Evolutionary conservation across 192 early-diverging fungal species (phyloP).

Genomic region (Coemansia sp.): DNA sequence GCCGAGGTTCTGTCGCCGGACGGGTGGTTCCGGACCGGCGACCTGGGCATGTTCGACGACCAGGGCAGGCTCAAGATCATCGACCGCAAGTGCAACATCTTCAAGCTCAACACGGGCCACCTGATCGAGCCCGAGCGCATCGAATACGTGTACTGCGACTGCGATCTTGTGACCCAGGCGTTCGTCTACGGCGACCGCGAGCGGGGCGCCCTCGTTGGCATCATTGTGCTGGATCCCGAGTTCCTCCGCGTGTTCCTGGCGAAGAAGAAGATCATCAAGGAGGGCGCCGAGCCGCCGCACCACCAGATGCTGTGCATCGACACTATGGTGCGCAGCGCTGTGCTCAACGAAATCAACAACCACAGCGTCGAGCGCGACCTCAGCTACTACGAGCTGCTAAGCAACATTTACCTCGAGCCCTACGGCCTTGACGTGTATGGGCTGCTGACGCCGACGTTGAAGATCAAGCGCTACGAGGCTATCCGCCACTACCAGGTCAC

Average conservation of each 20-base stretch:
- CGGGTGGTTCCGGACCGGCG: constrained; percentile 92
- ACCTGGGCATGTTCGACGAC: constrained; percentile 87
- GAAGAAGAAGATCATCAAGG: constrained; percentile 55
- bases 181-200: constrained; percentile 83
- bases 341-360: constrained; percentile 62
- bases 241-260: constrained; percentile 55
- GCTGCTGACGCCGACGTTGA: constrained; percentile 80
- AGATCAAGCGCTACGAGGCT: constrained; percentile 61
- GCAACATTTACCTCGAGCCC: constrained; percentile 67
- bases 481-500: constrained; percentile 55
- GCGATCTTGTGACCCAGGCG: constrained; percentile 68
- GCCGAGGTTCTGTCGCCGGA: constrained; percentile 79
- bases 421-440: constrained; percentile 78
- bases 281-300: constrained; percentile 53
- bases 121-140: constrained; percentile 94
- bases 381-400: constrained; percentile 70
- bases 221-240: constrained; percentile 77
- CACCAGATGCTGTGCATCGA: constrained; percentile 67
- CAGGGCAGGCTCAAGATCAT: constrained; percentile 86
- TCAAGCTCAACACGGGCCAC: constrained; percentile 88
- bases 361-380: constrained; percentile 65
- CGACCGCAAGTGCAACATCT: constrained; percentile 95
- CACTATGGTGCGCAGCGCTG: constrained; percentile 58
- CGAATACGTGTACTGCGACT: constrained; percentile 87
- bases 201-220: constrained; percentile 69